phyloP scores from a whole-genome alignment of 2,329 filamentous ascomycete species.

The Penicillium hesseltinei region DNA sequence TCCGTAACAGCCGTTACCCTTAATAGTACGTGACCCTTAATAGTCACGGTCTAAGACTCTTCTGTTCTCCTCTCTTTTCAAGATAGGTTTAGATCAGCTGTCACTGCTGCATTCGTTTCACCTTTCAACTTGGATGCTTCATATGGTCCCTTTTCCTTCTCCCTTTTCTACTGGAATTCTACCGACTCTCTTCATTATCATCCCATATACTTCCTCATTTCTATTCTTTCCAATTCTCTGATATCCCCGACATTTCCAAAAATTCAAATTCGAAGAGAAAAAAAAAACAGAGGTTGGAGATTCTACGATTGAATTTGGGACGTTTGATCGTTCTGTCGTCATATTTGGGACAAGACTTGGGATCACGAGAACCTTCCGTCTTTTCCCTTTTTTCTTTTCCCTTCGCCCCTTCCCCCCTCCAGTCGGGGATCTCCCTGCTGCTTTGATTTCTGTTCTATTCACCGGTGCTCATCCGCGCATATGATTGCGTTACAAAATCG shows the following conservation, averaged over 20 bases:
- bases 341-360: background rate
- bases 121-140: background rate
- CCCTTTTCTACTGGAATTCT: background rate
- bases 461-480: slow-evolving; percentile 32
- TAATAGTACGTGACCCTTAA: background rate
- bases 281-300: background rate
- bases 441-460: background rate
- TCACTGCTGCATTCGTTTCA: slow-evolving; percentile 12
- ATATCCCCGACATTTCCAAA: background rate
- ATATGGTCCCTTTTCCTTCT: background rate
- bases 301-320: background rate
- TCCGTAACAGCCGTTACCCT: background rate
- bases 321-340: slow-evolving; percentile 2
- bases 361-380: slow-evolving; percentile 7
- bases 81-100: slow-evolving; percentile 7
- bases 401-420: background rate
- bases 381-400: background rate
- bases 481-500: slow-evolving; percentile 45
- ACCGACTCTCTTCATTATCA: background rate
- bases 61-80: background rate
- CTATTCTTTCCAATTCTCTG: background rate
- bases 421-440: background rate
- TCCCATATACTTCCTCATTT: background rate
- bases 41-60: slow-evolving; percentile 10
- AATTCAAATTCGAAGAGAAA: background rate